Evolutionary conservation across 2,329 filamentous ascomycete genomes (phyloP).

Genomic region (Colletotrichum tofieldiae): DNA sequence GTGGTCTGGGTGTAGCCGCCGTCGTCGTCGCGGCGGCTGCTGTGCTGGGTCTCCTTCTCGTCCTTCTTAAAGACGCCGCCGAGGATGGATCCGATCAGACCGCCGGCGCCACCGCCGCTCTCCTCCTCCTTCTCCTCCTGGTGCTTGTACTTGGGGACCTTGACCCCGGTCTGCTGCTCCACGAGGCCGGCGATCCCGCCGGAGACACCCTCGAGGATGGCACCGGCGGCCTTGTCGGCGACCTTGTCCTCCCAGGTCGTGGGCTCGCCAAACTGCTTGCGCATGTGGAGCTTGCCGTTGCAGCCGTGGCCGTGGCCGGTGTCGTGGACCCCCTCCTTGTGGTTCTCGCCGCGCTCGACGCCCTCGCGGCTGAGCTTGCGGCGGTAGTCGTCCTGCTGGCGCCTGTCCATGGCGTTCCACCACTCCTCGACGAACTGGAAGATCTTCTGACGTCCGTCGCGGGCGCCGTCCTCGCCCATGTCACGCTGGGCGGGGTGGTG

Average conservation of each 20-base stretch:
- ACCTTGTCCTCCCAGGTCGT: conserved; percentile 71
- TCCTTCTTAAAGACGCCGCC: conserved; percentile 71
- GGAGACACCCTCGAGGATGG: conserved; percentile 71
- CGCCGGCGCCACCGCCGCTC: conserved; percentile 73
- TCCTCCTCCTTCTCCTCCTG: conserved; percentile 61
- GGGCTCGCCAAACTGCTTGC: conserved; percentile 72
- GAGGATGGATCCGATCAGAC: conserved; percentile 80
- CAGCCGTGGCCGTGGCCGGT: conserved; percentile 90
- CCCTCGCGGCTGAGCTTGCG: conserved; percentile 84
- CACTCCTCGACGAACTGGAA: conserved; percentile 86
- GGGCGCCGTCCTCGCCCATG: conserved; percentile 77
- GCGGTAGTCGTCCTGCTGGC: conserved; percentile 78
- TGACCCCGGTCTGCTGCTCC: conserved; percentile 62
- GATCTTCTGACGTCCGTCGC: conserved; percentile 82
- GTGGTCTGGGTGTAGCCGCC: conserved; percentile 74
- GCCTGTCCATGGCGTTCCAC: conserved; percentile 80
- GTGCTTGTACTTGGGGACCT: conserved; percentile 53
- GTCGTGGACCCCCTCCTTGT: conserved; percentile 88
- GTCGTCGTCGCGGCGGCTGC: conserved; percentile 69
- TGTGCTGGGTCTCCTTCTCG: conserved; percentile 68
- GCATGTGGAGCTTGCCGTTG: conserved; percentile 82
- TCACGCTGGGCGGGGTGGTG: conserved; percentile 88
- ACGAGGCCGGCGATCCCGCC: conserved; percentile 66
- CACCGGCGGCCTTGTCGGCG: conserved; percentile 68
- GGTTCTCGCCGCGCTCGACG: conserved; percentile 84